Percentiles rank a stretch among this genome's conserved stretches.
These are phyloP conservation scores for Mycena indigotica DNA, from an alignment of 768 basidiomycete genomes.

Conservation along the genomic window DNA sequence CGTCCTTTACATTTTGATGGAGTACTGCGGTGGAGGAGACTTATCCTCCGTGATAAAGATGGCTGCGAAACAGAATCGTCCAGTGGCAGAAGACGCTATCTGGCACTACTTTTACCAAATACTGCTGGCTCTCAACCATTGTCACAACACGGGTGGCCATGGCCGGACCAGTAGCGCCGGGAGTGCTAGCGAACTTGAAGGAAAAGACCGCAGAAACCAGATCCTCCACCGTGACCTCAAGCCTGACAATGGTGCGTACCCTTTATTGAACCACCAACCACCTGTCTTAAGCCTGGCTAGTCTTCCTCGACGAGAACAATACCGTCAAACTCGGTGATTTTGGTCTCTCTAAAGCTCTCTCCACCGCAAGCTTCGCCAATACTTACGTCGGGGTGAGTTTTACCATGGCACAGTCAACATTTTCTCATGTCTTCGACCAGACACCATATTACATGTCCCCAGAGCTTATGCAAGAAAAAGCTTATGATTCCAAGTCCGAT, in stretches of 20 bases:
- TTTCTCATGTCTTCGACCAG: constrained; percentile 40
- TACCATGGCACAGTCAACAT: background rate
- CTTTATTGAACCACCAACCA: background rate
- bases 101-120: constrained; percentile 98
- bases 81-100: constrained; percentile 88
- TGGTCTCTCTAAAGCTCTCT: constrained; percentile 90
- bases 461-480: constrained; percentile 94
- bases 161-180: constrained; percentile 48
- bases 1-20: constrained; percentile 97
- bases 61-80: constrained; percentile 64
- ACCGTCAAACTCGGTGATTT: constrained; percentile 97
- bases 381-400: constrained; percentile 92
- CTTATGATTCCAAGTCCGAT: constrained; percentile 97
- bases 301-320: constrained; percentile 85
- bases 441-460: constrained; percentile 99
- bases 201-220: constrained; percentile 62
- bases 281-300: constrained; percentile 39
- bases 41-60: constrained; percentile 86
- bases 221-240: constrained; percentile 95
- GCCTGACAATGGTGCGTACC: constrained; percentile 86
- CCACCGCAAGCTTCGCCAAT: constrained; percentile 85
- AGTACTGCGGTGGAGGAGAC: constrained; percentile 98
- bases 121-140: constrained; percentile 84
- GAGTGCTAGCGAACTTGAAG: constrained; percentile 37
- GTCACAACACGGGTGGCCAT: constrained; percentile 79